phyloP scores from a whole-genome alignment of 257 asterid species.

The Cynanchum wilfordii region DNA sequence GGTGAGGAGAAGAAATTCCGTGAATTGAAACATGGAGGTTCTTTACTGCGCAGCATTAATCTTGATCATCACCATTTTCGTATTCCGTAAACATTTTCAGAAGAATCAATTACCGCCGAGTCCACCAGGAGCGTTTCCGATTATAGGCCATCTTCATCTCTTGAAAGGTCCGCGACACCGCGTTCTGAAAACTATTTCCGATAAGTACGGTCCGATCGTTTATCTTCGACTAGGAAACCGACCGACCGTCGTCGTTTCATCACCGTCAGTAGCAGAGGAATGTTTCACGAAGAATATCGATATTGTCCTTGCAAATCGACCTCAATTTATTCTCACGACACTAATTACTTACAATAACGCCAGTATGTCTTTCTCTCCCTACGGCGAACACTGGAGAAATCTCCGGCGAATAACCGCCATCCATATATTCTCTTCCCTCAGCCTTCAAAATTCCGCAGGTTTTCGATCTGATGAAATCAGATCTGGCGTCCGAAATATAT shows the following conservation, averaged over 20 bases:
- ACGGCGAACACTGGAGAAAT: not conserved
- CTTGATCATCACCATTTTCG: too few relatives aligned
- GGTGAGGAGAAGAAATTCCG: too few relatives aligned
- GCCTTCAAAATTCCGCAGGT: slow-evolving; percentile 26
- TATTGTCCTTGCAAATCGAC: slow-evolving; percentile 40
- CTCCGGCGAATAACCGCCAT: slow-evolving; percentile 24
- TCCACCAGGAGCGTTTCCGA: slow-evolving; percentile 37
- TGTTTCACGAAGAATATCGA: slow-evolving; percentile 23
- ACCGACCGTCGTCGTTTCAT: slow-evolving; percentile 28
- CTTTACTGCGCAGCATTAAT: too few relatives aligned
- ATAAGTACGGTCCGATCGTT: too few relatives aligned
- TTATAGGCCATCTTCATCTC: slow-evolving; percentile 54
- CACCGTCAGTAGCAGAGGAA: slow-evolving; percentile 20
- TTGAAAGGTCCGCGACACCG: slow-evolving; percentile 32
- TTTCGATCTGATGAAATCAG: slow-evolving; percentile 28
- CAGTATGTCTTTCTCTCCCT: not conserved
- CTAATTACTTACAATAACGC: not conserved
- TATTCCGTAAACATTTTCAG: not conserved
- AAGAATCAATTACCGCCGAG: slow-evolving; percentile 36
- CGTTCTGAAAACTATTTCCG: slow-evolving; percentile 17
- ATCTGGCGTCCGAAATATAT: slow-evolving; percentile 15
- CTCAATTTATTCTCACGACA: not conserved
- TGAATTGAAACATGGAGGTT: too few relatives aligned
- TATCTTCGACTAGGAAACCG: slow-evolving; percentile 24
- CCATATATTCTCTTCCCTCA: slow-evolving; percentile 37